Base-by-base conservation (phyloP, 495 filamentous ascomycete species). In the Rostrohypoxylon terebratum region DNA sequence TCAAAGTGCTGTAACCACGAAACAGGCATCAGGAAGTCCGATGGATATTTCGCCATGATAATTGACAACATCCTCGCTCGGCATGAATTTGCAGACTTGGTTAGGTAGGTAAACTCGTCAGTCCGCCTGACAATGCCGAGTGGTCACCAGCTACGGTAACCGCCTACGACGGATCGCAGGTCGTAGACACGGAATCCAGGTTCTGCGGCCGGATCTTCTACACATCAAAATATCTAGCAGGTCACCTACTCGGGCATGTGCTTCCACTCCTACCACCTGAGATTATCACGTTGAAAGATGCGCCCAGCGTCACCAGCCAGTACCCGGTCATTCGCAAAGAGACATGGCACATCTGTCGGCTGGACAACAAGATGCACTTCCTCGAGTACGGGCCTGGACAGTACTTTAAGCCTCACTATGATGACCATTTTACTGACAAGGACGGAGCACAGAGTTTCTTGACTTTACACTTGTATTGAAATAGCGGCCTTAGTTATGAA, bases 381-480 rank as follows among this genome's bases (percentile, higher is more conserved):
- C 80, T 97, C 54, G 91, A 87, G 75, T 97, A 96, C 76, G 87
- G 85, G 1, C 80, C 83, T 11, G 92, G 91, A 0, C 88, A 93
- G 72, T 97, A 90, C 75, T 97, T 96, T 71, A 84, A 81, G 54
- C 82, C 90, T 3, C 94, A 97, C 76, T 89, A 87, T 73, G 94
- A 97, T 78, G 91, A 85, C 10, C 72, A 75, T n/a, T 97, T 92
- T 75, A 76, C 79, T 6, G 90, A 89, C 1, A 84, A 88, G 2
- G 86, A 91, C 69, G 73, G 81, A 9, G 74, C 75, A 21, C 85
- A 92, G 77, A 92, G 92, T 3, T 85, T 88, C 62, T 90, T 89
- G 67, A 97, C 94, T 0, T 78, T 95, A n/a, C 94, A 97, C 67
- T 77, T 97, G 13, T 97, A 97, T 76, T 84, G 96, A 55, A 93